Base-by-base conservation (phyloP, 2,329 filamentous ascomycete genomes). In the Cordyceps pruinosa region DNA sequence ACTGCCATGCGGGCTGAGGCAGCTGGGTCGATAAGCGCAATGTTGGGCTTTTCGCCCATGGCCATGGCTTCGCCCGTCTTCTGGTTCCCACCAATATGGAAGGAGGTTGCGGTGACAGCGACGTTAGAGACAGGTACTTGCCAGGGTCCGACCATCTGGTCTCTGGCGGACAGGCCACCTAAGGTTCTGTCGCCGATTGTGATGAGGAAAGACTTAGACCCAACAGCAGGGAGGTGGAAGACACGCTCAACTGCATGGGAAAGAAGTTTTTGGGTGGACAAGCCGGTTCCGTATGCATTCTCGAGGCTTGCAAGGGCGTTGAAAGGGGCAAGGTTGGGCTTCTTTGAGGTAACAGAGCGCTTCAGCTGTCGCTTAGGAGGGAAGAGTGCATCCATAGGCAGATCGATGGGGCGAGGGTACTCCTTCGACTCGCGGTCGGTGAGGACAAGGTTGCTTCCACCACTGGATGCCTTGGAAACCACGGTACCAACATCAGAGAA, bases 91-190 rank as follows among this genome's bases (percentile, higher is more conserved):
- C 78, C 78, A 8, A 82, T 67, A 47, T 84, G 82, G 64, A 96
- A 85, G 2, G 90, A 88, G 0, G 90, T 93, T 0, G 89, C 85
- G 23, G 93, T 97, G 25, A 97, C 93, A 3, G 91, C 93, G 48
- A 96, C 92, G 70, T 99, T 92, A 4, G 94, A 87, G 15, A 97
- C 91, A 3, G 94, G 94, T 13, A 87, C 89, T 70, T 97, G 94
- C 93, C 93, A 97, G 51, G 89, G 90, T 1, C 94, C 94, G 55
- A 97, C 93, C 84, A 97, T 92, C 72, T 97, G 94, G 68, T 97
- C 94, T 61, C 92, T 84, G 10, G 88, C 85, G 8, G 90, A 91
- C 58, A 97, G 79, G 51, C 93, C 94, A 62, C 93, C 93, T 30
- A 97, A 92, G 28, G 88, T 90, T 61, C 94, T 84, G 71, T 97